Percentiles rank a stretch among this genome's conserved stretches.
phyloP scores from a whole-genome alignment of 208 protist genomes.

The Wallacemonas sp. region DNA sequence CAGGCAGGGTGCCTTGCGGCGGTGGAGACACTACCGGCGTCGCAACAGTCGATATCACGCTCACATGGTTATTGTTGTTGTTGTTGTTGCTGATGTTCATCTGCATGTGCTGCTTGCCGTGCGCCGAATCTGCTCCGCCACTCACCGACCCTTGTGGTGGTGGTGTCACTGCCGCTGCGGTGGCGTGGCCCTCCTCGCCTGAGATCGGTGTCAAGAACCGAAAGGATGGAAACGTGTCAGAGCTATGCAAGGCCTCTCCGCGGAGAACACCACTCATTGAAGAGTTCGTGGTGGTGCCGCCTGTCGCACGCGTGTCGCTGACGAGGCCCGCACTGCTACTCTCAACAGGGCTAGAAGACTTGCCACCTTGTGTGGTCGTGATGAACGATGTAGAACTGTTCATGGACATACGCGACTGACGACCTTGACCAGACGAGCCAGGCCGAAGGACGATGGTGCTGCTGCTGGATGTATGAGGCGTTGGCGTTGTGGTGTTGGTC shows the following conservation, averaged over 20 bases:
- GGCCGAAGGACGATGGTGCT: neutral
- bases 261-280: neutral
- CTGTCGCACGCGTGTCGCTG: constrained; percentile 2
- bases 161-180: neutral
- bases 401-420: constrained; percentile 1
- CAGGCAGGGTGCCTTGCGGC: no score
- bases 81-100: neutral
- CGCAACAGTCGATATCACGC: neutral
- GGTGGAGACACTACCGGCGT: neutral
- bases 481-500: neutral
- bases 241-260: neutral
- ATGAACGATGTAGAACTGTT: constrained; percentile 1
- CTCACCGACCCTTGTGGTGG: no score
- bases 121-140: no score
- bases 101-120: no score
- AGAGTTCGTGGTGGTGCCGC: constrained; percentile 4
- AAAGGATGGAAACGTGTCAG: neutral
- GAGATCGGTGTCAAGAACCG: neutral
- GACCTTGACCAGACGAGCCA: constrained; percentile 3
- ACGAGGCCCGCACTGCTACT: neutral
- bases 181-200: neutral
- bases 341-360: neutral
- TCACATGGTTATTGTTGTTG: neutral
- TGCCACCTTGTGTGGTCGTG: neutral
- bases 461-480: neutral